Base-by-base conservation (phyloP, 2,329 filamentous ascomycete species). In the Aspergillus felis region DNA sequence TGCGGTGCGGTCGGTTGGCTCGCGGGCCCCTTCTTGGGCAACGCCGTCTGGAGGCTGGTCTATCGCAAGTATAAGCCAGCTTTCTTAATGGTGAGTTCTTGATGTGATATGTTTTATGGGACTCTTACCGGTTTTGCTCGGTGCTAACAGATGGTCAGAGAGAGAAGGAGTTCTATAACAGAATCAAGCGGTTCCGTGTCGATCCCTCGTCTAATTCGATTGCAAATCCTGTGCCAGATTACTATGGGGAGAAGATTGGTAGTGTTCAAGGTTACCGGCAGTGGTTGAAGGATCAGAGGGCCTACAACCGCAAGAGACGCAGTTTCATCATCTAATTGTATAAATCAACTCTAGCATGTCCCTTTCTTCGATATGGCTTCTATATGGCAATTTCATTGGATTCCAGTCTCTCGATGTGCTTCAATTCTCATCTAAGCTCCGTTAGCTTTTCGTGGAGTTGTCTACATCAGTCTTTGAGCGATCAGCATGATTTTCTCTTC, bases 231-330 rank as follows among this genome's bases (percentile, higher is more conserved):
- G 90, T 96, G 1, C 92, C 93, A 47, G 94, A 99, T 74, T 99
- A 96, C 78, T 99, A 99, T 70, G 94, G 94, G 68, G 94, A 99
- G 80, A 97, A 97, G 83, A 96, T 99, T 68, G 90, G 90, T 53
- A 96, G 92, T 68, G 91, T 97, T 24, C 83, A 87, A 54, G 92
- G 91, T 50, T 99, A 97, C 75, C 82, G 94, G 68, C 88, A 91
- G 74, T 99, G 94, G 94, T 79, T 99, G 69, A 97, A 96, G 82
- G 94, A 99, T 71, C 94, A 97, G 81, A 84, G 93, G 61, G 93
- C 92, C 9, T 99, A 96, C 79, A 96, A 96, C 79, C 92, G 92
- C 81, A 96, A 95, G 85, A 87, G 86, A 73, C 71, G 73, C 48
- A 75, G 66, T 59, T 76, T 75, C 60, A 73, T 77, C 57, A 52